Evolutionary conservation across 2,329 filamentous ascomycete genomes (phyloP).

Genomic region (Paracorniculantispora psalliotae): DNA sequence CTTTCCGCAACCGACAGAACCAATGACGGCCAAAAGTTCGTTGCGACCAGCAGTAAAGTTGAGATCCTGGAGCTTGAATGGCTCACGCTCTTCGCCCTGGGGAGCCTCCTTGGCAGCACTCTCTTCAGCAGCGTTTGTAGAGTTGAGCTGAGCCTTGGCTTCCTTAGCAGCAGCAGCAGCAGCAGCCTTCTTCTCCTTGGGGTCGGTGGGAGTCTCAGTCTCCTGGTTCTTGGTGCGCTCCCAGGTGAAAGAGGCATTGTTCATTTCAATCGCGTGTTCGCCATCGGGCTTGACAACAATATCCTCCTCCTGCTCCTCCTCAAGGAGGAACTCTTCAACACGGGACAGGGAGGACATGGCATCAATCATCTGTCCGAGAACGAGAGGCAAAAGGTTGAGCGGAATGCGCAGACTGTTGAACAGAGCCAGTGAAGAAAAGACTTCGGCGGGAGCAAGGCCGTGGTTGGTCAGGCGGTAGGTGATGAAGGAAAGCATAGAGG

Average conservation of each 20-base stretch:
- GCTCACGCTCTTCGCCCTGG: constrained; percentile 53
- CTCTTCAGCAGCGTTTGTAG: constrained; percentile 19
- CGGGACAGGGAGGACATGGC: constrained; percentile 79
- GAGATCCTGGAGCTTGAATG: constrained; percentile 68
- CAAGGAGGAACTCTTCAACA: constrained; percentile 81
- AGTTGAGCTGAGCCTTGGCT: constrained; percentile 42
- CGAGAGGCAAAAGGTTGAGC: constrained; percentile 80
- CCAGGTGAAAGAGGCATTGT: constrained; percentile 80
- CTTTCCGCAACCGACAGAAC: constrained; percentile 85
- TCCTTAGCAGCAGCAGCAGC: constrained; percentile 39
- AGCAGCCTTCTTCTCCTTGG: constrained; percentile 38
- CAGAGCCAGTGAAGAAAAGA: constrained; percentile 89
- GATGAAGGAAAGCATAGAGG: constrained; percentile 93
- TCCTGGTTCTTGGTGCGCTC: constrained; percentile 48
- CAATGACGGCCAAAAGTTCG: constrained; percentile 81
- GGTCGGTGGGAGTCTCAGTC: constrained; percentile 31
- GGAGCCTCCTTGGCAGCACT: constrained; percentile 36
- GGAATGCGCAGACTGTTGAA: constrained; percentile 92
- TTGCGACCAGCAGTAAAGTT: constrained; percentile 65
- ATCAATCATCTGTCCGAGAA: constrained; percentile 85
- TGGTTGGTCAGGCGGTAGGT: constrained; percentile 67
- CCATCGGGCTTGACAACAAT: constrained; percentile 51
- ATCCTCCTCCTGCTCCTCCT: constrained; percentile 78
- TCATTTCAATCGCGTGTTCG: constrained; percentile 66
- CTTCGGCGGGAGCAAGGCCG: constrained; percentile 63